phyloP scores from a whole-genome alignment of 108 stramenopile species.

The Pelagomonas calceolata region DNA sequence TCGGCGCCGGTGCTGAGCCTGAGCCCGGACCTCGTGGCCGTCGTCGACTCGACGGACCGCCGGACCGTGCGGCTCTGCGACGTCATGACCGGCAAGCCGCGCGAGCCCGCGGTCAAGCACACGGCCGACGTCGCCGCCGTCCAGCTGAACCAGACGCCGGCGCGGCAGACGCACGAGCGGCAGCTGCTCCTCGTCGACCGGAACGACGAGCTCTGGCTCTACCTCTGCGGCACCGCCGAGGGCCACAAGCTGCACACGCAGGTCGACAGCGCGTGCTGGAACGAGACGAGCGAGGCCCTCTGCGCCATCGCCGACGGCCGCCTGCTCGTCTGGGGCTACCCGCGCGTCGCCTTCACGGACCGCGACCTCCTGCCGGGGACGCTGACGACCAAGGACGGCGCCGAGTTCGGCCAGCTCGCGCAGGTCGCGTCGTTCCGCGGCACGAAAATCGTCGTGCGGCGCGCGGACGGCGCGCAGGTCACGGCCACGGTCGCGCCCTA shows the following conservation, averaged over 20 bases:
- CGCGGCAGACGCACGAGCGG: conserved; percentile 8
- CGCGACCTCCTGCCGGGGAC: conserved; percentile 33
- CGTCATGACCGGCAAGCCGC: conserved; percentile 22
- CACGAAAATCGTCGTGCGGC: conserved; percentile 25
- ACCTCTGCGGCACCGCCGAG: conserved; percentile 1
- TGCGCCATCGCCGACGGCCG: conserved; percentile 38
- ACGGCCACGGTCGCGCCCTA: conserved; percentile 18
- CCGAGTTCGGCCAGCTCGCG: conserved; percentile 30
- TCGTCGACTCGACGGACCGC: conserved; percentile 35
- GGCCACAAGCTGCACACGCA: conserved; percentile 20
- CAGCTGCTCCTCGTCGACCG: conserved; percentile 43
- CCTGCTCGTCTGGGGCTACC: conserved; percentile 42
- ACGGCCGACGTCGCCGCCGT: conserved; percentile 17
- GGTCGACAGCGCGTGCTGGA: conserved; percentile 41
- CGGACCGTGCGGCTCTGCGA: conserved; percentile 40
- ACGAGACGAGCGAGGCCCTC: conserved; percentile 33
- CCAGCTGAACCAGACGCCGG: conserved; percentile 8
- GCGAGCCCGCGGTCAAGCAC: conserved; percentile 20
- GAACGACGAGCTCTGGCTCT: conserved; percentile 42
- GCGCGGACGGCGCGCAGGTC: conserved; percentile 41
- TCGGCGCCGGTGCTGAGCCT: conserved; percentile 22
- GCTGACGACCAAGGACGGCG: conserved; percentile 17
- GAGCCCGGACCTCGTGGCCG: conserved; percentile 29
- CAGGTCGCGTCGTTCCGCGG: conserved; percentile 16
- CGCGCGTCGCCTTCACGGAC: conserved; percentile 39